Base-by-base conservation (phyloP, 192 early-diverging fungal species). In the Rhizophagus clarus region DNA sequence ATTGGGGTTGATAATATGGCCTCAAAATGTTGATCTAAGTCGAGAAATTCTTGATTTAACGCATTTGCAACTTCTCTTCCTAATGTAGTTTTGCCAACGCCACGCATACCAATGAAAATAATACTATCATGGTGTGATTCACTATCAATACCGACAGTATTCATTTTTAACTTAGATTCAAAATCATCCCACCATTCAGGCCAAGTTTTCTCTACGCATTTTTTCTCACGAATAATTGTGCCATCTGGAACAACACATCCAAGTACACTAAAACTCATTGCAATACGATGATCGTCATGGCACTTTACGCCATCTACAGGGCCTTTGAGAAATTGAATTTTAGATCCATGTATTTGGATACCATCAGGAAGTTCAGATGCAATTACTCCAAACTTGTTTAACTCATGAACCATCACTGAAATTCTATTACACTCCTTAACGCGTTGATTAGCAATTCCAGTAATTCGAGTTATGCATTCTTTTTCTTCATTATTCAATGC, bases 171-270 rank as follows among this genome's bases (percentile, higher is more conserved):
- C 31, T 91, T 91, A 78, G 91, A 89, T 64, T 94, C 94, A 12
- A 99, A 87, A 60, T 94, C 91, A 76, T 99, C 97, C 98, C 98
- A 99, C 98, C 98, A 99, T 68, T 88, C 91, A 31, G 98, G 98
- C 98, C 98, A 99, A 1, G 98, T 99, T 88, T 99, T 99, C 82
- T 96, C 98, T 7, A 98, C 97, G 83, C 98, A 99, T 81, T 96
- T 94, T 84, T 96, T 96, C 85, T 99, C 98, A 72, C 88, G 90
- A 71, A 99, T 91, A 79, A 91, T 89, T 0, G 92, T 90, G 9
- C 93, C 93, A 17, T 84, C 80, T 22, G 94, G 91, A 24, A 95
- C 89, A 40, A 92, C 93, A 29, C 89, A 94, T 17, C 92, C 91
- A 49, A 99, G 84, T 1, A 98, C 87, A 81, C 92, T 93, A 87